Evolutionary conservation across 768 basidiomycete genomes (phyloP).

Genomic region (Suillus placidus): DNA sequence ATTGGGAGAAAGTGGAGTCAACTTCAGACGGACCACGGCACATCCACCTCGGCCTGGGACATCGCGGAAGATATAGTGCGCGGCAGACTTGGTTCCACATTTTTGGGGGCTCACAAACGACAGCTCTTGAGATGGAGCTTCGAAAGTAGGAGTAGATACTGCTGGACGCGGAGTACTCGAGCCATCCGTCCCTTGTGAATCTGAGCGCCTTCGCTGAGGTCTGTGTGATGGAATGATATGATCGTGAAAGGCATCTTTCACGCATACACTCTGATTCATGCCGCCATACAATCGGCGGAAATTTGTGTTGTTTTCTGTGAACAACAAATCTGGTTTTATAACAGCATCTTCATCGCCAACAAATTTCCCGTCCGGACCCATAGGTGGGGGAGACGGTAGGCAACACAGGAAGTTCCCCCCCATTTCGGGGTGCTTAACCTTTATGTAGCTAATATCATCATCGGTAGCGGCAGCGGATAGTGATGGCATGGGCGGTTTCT

Average conservation of each 20-base stretch:
- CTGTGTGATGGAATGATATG: conserved; percentile 91
- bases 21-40: conserved; percentile 90
- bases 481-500: conserved; percentile 66
- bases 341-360: conserved; percentile 63
- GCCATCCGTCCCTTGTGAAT: conserved; percentile 6
- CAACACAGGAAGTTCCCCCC: conserved; percentile 85
- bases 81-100: conserved; percentile 89
- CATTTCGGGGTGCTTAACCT: conserved; percentile 72
- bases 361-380: conserved; percentile 68
- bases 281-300: conserved; percentile 89
- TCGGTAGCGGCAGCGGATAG: conserved; percentile 55
- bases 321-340: conserved; percentile 78
- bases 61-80: conserved; percentile 84
- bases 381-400: conserved; percentile 89
- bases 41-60: conserved; percentile 94
- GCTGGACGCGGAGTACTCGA: conserved; percentile 1
- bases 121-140: conserved; percentile 7
- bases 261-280: conserved; percentile 77
- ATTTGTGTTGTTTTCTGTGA: conserved; percentile 98
- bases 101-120: conserved; percentile 83
- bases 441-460: conserved; percentile 59
- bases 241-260: conserved; percentile 98
- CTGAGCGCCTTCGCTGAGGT: conserved; percentile 37
- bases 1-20: conserved; percentile 77
- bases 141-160: neutral